Conservation (phyloP, 441 rosid species). For the Rhodomyrtus psidioides region DNA sequence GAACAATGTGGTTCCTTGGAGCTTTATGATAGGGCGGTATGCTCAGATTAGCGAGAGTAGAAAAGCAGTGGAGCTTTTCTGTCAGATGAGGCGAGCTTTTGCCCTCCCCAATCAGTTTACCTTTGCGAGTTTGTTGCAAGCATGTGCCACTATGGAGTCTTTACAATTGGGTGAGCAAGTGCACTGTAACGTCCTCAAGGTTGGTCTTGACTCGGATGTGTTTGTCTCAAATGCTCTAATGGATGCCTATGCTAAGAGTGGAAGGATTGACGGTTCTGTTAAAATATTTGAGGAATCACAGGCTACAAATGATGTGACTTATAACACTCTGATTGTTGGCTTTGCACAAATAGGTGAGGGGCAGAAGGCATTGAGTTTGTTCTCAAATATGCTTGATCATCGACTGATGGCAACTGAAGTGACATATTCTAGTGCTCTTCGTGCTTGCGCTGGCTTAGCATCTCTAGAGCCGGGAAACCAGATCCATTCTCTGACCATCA, state of each 20-base stretch:
- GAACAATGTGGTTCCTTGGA: slow-evolving; percentile 76
- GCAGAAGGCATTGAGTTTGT: slow-evolving; percentile 56
- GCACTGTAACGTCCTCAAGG: slow-evolving; percentile 50
- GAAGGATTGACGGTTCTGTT: slow-evolving; percentile 45
- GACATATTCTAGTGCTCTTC: slow-evolving; percentile 63
- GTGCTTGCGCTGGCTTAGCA: slow-evolving; percentile 79
- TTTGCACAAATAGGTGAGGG: slow-evolving; percentile 39
- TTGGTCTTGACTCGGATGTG: slow-evolving; percentile 37
- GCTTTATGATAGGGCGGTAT: slow-evolving; percentile 78
- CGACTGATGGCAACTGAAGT: slow-evolving; percentile 63
- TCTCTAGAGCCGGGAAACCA: slow-evolving; percentile 64
- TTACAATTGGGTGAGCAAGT: slow-evolving; percentile 56
- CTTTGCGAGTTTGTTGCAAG: slow-evolving; percentile 61
- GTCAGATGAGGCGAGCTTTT: slow-evolving; percentile 53
- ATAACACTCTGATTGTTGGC: slow-evolving; percentile 88
- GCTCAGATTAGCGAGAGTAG: slow-evolving; percentile 47
- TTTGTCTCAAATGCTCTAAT: slow-evolving; percentile 9
- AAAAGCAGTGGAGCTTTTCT: slow-evolving; percentile 55
- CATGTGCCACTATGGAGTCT: slow-evolving; percentile 48
- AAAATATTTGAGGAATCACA: slow-evolving; percentile 48
- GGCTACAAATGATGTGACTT: slow-evolving; percentile 52
- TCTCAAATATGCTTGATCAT: slow-evolving; percentile 45
- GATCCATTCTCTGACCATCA: slow-evolving; percentile 54
- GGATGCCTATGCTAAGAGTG: slow-evolving; percentile 53
- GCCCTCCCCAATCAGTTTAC: slow-evolving; percentile 76